Evolutionary conservation across 129 eudicot genomes (phyloP).

Genomic region (Centrapalus pauciflorus): DNA sequence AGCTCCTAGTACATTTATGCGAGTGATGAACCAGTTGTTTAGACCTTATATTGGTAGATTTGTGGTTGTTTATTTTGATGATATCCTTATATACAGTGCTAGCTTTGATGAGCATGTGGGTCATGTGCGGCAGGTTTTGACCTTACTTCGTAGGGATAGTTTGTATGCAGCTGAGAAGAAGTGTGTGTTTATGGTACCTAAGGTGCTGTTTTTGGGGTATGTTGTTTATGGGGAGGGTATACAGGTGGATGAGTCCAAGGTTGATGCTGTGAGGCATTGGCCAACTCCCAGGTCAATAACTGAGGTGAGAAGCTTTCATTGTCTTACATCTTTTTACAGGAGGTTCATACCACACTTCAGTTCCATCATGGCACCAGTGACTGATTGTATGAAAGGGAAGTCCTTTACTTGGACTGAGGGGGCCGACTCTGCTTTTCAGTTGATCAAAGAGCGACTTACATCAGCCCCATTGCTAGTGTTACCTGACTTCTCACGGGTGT

Average conservation of each 20-base stretch:
- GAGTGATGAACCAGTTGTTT: too few relatives aligned
- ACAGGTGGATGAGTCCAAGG: not conserved
- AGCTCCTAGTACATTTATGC: too few relatives aligned
- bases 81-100: too few relatives aligned
- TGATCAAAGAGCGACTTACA: too few relatives aligned
- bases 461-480: too few relatives aligned
- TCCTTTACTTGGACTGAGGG: too few relatives aligned
- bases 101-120: too few relatives aligned
- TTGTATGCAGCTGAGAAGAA: not conserved
- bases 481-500: too few relatives aligned
- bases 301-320: not conserved
- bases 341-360: not conserved
- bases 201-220: not conserved
- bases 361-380: not conserved
- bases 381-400: not conserved
- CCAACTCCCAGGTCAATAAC: not conserved
- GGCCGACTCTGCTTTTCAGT: too few relatives aligned
- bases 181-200: not conserved
- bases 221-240: not conserved
- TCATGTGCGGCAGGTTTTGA: not conserved
- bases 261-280: not conserved
- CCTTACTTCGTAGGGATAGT: not conserved
- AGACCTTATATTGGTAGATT: too few relatives aligned
- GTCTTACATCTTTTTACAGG: not conserved
- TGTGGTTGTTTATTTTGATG: too few relatives aligned